Base-by-base conservation (phyloP, 2,329 filamentous ascomycete genomes). In the Escovopsis sp. region DNA sequence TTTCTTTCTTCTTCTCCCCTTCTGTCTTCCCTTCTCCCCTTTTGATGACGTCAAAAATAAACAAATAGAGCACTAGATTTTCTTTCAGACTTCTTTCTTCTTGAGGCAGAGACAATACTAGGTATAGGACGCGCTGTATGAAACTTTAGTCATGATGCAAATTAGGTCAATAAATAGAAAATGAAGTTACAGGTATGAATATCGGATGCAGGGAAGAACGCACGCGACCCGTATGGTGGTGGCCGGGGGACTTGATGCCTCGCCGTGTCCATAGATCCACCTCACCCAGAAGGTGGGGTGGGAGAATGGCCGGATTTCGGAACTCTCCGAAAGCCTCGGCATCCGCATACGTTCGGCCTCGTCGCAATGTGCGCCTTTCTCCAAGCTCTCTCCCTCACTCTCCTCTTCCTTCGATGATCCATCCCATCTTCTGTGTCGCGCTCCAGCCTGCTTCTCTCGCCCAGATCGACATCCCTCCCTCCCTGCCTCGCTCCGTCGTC, bases 151-250 rank as follows among this genome's bases (percentile, higher is more conserved):
- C 38, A 44, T 37, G 39, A 42, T 44, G 43, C 43, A 42, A 44
- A 37, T 44, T 44, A 41, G 41, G 33, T 44, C 39, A 44, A 35
- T 42, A 42, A 39, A 37, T 40, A 34, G 35, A 42, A 45, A 43
- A 39, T 45, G 45, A 45, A 47, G 47, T 47, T 48, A 48, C 47
- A 45, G 37, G 38, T 47, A 43, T 48, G 45, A 44, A 47, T 45
- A 48, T 41, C 36, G 45, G 43, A 45, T 42, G 43, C 37, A 47
- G 42, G 39, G 47, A 45, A 45, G 47, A 49, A 46, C 42, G 39
- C 39, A 39, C 39, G 37, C 38, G 38, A 43, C 39, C 39, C 47
- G 15, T 33, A 29, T 30, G 39, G 43, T 38, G 35, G 43, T 43
- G 37, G 41, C 42, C 36, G 35, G 29, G 31, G 43, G 36, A 46